Base-by-base conservation (phyloP, 345 rosid species). In the Hibiscus tridactylites region DNA sequence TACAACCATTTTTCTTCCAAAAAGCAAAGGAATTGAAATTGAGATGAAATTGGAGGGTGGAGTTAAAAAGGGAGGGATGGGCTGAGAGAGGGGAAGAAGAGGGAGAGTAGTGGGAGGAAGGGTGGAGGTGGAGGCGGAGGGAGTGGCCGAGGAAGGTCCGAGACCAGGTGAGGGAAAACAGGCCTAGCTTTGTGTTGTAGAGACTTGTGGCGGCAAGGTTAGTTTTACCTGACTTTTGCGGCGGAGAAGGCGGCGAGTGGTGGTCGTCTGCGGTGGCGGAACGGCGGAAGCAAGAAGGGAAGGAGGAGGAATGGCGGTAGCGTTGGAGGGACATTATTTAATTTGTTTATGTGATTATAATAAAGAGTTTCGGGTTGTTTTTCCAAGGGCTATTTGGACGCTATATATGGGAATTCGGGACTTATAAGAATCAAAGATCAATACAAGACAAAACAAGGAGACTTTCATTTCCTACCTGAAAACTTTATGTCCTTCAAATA, bases 121-220 rank as follows among this genome's bases (percentile, higher is more conserved):
- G 87, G 81, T 85, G 92, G 82, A 85, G 97, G 61, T 81, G 79
- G 78, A 90, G 96, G 70, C 85, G 79, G 68, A 92, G 81, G 26
- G 94, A 89, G 80, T 88, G 96, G 73, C 99, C 96, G 67, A 90
- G 73, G 75, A 90, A 82, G 70, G 82, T 80, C 2, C 86, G 76
- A 6, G 97, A 89, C 99, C 97, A 95, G 35, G 97, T 90, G 3
- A 95, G 83, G 46, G 93, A 88, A 75, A 92, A 95, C 3, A 90
- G 75, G 7, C 99, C 99, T 9, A 87, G 84, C 42, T 79, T 83
- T 39, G 97, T 92, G 66, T 87, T 83, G 88, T 92, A 92, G 2
- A 92, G 83, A 50, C 87, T 89, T 9, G 94, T 92, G 6, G 89
- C 84, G 6, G 89, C 84, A 2, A 88, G 85, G 72, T 82, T 82